Conservation (phyloP, 495 filamentous ascomycete genomes). For the Aspergillus avenaceus region DNA sequence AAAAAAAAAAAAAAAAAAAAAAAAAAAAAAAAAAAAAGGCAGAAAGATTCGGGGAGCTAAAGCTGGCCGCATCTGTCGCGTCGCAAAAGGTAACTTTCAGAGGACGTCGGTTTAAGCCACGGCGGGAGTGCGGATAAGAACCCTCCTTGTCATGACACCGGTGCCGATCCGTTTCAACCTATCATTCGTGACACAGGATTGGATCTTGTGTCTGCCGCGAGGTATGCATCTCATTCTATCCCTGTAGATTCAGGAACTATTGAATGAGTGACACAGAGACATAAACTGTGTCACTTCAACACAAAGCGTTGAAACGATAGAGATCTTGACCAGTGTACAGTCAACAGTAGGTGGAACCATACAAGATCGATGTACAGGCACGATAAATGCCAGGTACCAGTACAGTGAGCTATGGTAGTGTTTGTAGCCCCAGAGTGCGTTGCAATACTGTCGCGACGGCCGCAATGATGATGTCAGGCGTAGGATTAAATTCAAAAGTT, state of each 20-base stretch:
- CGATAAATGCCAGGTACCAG: too few species aligned
- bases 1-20: too few species aligned
- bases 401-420: too few species aligned
- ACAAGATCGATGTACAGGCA: too few species aligned
- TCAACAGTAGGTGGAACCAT: too few species aligned
- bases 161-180: neutral
- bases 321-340: too few species aligned
- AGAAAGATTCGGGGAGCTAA: neutral
- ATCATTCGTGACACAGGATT: neutral
- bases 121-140: neutral
- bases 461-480: too few species aligned
- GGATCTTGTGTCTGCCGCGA: neutral
- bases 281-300: neutral
- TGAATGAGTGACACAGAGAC: neutral
- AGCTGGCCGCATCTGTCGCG: neutral
- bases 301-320: neutral
- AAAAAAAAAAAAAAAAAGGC: neutral
- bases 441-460: too few species aligned
- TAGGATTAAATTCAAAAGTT: too few species aligned
- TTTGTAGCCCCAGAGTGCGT: too few species aligned
- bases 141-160: neutral
- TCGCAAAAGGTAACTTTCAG: neutral
- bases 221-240: neutral
- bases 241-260: neutral
- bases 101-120: neutral